Base-by-base conservation (phyloP, 2,329 filamentous ascomycete species). In the Aschersonia sp. region DNA sequence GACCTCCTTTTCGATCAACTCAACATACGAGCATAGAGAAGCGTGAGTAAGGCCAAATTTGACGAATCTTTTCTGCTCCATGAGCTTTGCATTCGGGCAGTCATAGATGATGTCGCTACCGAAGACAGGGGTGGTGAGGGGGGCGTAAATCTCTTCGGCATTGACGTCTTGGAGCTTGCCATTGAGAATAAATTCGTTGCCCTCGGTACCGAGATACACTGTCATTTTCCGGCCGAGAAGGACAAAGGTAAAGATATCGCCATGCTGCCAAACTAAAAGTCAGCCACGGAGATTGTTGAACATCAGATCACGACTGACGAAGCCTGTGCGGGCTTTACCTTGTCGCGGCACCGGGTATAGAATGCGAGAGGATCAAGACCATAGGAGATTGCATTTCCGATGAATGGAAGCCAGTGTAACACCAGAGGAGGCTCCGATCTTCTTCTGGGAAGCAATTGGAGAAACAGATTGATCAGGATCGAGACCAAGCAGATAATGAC, bases 1-100 rank as follows among this genome's bases (percentile, higher is more conserved):
- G 49, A 83, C 76, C 63, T 90, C 85, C 50, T 73, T 66, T 52
- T 79, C 76, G 62, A 90, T 88, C 59, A 88, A 68, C 42, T 71
- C 76, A 44, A 89, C 84, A 61, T 90, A 85, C 14, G 64, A 62
- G 50, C 68, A 73, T 55, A 85, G 75, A 2, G 80, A 78, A 30
- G 76, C 73, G 49, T 77, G 74, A 1, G 81, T 85, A 35, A 85
- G 73, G 42, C 81, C 80, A 54, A 80, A 79, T 61, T 85, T 85
- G 72, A 85, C 78, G 56, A 85, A 84, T 70, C 85, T 87, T 71
- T 90, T 90, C 68, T 92, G 86, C 67, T 92, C 85, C 84, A 90
- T 89, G 51, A 90, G 72, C 65, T 88, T 88, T 44, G 82, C 70
- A 63, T 89, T 89, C 41, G 85, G 84, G 63, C 85, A 89, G 64